Evolutionary conservation across 2,329 filamentous ascomycete species (phyloP).

Genomic region (Aspergillus costaricaensis): DNA sequence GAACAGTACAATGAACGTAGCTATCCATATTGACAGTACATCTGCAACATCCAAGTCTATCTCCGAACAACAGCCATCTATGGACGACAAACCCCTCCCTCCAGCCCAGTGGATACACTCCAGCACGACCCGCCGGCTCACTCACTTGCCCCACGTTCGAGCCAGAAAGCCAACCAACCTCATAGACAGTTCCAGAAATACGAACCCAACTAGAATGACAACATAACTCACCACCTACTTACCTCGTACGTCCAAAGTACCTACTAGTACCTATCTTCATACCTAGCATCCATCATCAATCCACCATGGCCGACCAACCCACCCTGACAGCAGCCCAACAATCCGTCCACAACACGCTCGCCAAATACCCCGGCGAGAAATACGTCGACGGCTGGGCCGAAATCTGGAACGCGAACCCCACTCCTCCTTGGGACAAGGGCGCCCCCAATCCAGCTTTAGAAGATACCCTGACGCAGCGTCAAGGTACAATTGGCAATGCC

Average conservation of each 20-base stretch:
- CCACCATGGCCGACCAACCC: background rate
- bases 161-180: background rate
- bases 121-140: background rate
- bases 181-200: background rate
- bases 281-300: background rate
- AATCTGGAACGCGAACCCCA: slow-evolving; percentile 55
- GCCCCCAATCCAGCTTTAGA: slow-evolving; percentile 59
- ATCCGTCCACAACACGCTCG: slow-evolving; percentile 9
- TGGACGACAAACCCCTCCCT: background rate
- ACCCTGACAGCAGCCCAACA: background rate
- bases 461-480: slow-evolving; percentile 50
- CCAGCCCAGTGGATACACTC: background rate
- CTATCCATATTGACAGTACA: no score
- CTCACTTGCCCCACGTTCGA: slow-evolving; percentile 1
- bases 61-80: background rate
- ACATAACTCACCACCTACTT: background rate
- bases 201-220: background rate
- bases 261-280: background rate
- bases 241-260: background rate
- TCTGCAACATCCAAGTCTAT: no score
- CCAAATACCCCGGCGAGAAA: slow-evolving; percentile 10
- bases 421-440: slow-evolving; percentile 61
- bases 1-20: no score
- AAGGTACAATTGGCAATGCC: slow-evolving; percentile 40
- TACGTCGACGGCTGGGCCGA: slow-evolving; percentile 51